Percentiles rank a stretch among this genome's conserved stretches.
phyloP scores from a whole-genome alignment of 208 protist species.

The Leishmania martiniquensis region DNA sequence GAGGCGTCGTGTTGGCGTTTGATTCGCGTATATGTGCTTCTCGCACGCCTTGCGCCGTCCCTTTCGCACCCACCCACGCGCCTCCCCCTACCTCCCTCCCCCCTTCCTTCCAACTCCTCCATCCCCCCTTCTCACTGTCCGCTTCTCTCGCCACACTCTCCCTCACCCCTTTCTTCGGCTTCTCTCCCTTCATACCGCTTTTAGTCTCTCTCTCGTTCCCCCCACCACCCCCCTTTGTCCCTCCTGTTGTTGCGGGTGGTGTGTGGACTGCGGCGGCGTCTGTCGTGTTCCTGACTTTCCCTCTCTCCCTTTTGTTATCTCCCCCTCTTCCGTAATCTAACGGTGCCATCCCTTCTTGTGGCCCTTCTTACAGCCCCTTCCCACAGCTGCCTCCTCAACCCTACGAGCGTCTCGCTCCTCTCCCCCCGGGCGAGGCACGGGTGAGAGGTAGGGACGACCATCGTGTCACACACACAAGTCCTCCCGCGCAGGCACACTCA shows the following conservation, averaged over 20 bases:
- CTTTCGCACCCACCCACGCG: background rate
- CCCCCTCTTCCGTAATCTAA: background rate
- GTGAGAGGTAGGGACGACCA: background rate
- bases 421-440: background rate
- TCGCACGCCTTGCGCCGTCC: background rate
- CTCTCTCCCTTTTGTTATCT: background rate
- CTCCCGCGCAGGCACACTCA: background rate
- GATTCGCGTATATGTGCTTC: background rate
- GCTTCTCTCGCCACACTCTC: slow-evolving; percentile 2
- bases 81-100: background rate
- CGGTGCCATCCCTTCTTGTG: background rate
- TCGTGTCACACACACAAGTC: background rate
- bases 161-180: background rate
- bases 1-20: background rate
- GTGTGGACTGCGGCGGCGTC: background rate
- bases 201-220: background rate
- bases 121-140: background rate
- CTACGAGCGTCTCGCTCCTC: background rate
- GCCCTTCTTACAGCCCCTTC: background rate
- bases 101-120: background rate
- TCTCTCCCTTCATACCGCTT: background rate
- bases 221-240: background rate
- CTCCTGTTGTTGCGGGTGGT: background rate
- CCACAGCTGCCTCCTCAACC: background rate
- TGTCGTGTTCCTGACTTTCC: background rate